Conservation (phyloP, 2,329 filamentous ascomycete species). For the Scolecobasidium constrictum region DNA sequence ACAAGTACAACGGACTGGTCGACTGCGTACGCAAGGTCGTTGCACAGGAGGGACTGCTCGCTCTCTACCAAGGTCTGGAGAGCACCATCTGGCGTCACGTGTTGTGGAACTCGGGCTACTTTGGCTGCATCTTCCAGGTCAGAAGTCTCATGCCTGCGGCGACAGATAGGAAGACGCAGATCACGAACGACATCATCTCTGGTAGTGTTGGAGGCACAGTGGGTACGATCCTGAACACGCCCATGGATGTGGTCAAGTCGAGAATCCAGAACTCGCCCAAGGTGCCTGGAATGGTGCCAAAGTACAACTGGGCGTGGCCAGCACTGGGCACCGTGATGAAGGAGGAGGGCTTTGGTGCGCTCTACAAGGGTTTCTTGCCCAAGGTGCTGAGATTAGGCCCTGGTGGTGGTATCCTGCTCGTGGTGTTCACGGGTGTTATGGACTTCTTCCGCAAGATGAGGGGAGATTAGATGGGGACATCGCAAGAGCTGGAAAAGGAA, state of each 20-base stretch:
- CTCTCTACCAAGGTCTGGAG: conserved; percentile 94
- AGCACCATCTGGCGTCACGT: conserved; percentile 94
- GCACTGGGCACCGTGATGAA: conserved; percentile 75
- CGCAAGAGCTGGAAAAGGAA: no score
- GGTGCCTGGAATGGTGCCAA: conserved; percentile 68
- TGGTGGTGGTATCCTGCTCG: conserved; percentile 63
- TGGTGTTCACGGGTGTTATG: conserved; percentile 80
- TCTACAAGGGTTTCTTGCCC: conserved; percentile 97
- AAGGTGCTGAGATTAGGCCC: conserved; percentile 77
- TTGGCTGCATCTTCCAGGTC: conserved; percentile 97
- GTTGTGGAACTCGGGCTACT: conserved; percentile 91
- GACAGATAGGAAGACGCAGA: conserved; percentile 70
- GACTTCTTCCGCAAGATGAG: conserved; percentile 78
- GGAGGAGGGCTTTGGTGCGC: conserved; percentile 82
- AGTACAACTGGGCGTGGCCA: conserved; percentile 99
- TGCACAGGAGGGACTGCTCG: conserved; percentile 69
- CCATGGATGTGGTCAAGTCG: conserved; percentile 95
- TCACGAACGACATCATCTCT: conserved; percentile 77
- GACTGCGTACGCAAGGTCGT: conserved; percentile 77
- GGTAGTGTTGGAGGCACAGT: conserved; percentile 81
- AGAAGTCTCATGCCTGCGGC: conserved; percentile 70
- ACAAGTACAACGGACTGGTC: conserved; percentile 74
- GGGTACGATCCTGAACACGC: conserved; percentile 88
- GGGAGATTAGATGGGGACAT: conserved; percentile 16
- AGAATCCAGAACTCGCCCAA: conserved; percentile 91